Base-by-base conservation (phyloP, 805 yeast species). In the Torulaspora maleeae region DNA sequence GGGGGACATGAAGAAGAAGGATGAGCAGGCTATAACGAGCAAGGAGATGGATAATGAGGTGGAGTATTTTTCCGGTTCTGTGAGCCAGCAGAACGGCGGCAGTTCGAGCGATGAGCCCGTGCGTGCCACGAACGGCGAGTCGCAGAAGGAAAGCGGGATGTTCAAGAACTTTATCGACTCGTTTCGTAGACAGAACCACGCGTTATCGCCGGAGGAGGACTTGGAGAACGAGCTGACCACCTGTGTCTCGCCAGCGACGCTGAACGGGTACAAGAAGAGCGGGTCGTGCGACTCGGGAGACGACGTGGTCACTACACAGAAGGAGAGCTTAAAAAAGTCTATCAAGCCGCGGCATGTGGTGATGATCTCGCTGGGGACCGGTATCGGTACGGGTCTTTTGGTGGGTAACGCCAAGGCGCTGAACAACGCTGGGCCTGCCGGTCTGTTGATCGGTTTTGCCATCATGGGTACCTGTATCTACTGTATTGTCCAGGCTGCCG, bases 361-460 rank as follows among this genome's bases (percentile, higher is more conserved):
- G 48, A 77, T 85, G 82, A 82, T 84, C 54, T 82, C 88, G 32
- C 74, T 84, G 34, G 87, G 87, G 27, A 84, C 87, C 27, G 79
- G 83, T 53, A 79, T 83, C 41, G 91, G 91, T 53, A 81, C 88
- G 2, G 90, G 91, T 61, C 65, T 83, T 45, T 78, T 84, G 52
- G 80, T 84, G 40, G 88, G 89, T 54, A 70, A 80, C 11, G 88
- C 87, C 32, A 64, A 69, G 15, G 75, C 84, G 2, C 71, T 84
- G 51, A 60, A 66, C 27, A 63, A 68, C 11, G 83, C 83, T 50
- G 89, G 89, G 25, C 87, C 89, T 3, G 86, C 77, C 11, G 77
- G 76, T 38, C 52, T 77, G 37, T 67, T 83, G 38, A 71, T 82
- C 32, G 80, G 86, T 27, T 80, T 77, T 59, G 69, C 74, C 25